Evolutionary conservation across 495 filamentous ascomycete species (phyloP).

Genomic region (Penicillium subrubescens): DNA sequence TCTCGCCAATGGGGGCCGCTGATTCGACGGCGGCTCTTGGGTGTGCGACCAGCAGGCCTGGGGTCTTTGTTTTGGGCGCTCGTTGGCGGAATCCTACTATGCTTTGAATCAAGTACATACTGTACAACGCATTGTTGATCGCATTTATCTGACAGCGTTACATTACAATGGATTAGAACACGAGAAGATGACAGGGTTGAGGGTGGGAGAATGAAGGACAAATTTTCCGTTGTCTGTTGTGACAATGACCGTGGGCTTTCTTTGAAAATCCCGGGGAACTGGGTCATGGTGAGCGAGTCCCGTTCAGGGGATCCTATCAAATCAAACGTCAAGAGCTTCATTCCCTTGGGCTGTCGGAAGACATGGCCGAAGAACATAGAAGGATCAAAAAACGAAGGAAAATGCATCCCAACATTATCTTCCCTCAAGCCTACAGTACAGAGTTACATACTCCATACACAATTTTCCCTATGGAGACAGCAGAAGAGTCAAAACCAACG

Average conservation of each 20-base stretch:
- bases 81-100: neutral
- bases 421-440: neutral
- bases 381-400: neutral
- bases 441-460: neutral
- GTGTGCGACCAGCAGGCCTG: neutral
- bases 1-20: neutral
- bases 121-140: neutral
- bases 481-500: neutral
- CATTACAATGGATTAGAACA: slow-evolving; percentile 2
- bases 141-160: neutral
- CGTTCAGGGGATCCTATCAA: slow-evolving; percentile 4
- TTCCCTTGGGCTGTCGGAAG: neutral
- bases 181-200: neutral
- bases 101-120: neutral
- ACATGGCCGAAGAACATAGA: neutral
- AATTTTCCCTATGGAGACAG: neutral
- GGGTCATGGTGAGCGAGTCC: neutral
- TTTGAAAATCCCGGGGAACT: neutral
- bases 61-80: neutral
- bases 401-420: neutral
- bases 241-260: neutral
- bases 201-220: neutral
- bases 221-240: neutral
- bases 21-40: neutral
- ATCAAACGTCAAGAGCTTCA: neutral